phyloP scores from a whole-genome alignment of 2,329 filamentous ascomycete genomes.

The Penicillium sp. region DNA sequence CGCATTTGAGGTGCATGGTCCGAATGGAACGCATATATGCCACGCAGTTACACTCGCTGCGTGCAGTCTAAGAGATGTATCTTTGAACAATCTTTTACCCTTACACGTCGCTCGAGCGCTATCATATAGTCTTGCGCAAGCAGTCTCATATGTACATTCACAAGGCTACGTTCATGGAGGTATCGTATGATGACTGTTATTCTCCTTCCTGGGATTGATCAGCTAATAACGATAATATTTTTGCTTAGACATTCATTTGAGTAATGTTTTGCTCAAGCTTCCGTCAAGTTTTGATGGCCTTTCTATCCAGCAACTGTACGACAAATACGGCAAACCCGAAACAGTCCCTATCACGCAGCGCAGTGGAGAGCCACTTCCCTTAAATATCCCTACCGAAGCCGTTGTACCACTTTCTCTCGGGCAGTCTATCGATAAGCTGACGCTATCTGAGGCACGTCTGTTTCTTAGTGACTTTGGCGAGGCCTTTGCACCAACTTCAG shows the following conservation, averaged over 20 bases:
- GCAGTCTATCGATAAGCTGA: slow-evolving; percentile 30
- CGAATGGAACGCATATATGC: no score
- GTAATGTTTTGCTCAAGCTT: slow-evolving; percentile 27
- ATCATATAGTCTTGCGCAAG: no score
- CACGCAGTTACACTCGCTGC: no score
- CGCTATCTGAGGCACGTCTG: slow-evolving; percentile 27
- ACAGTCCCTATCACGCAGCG: slow-evolving; percentile 19
- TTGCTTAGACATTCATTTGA: slow-evolving; percentile 30
- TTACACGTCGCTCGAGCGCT: no score
- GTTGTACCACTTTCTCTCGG: slow-evolving; percentile 39
- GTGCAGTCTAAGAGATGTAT: no score
- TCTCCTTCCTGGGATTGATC: no score
- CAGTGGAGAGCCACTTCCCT: slow-evolving; percentile 23
- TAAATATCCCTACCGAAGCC: slow-evolving; percentile 31
- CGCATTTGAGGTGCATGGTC: no score
- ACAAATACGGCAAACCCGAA: slow-evolving; percentile 30
- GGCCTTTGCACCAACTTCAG: slow-evolving; percentile 30
- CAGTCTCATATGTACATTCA: no score
- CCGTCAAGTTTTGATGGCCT: slow-evolving; percentile 28
- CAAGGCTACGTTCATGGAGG: no score
- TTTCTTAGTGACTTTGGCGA: slow-evolving; percentile 39
- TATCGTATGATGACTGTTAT: no score
- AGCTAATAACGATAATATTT: background rate
- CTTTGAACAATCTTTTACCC: no score
- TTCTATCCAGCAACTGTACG: slow-evolving; percentile 32